These are phyloP conservation scores for Ogataea neopini DNA, from an alignment of 805 yeast species.

Conservation along the genomic window DNA sequence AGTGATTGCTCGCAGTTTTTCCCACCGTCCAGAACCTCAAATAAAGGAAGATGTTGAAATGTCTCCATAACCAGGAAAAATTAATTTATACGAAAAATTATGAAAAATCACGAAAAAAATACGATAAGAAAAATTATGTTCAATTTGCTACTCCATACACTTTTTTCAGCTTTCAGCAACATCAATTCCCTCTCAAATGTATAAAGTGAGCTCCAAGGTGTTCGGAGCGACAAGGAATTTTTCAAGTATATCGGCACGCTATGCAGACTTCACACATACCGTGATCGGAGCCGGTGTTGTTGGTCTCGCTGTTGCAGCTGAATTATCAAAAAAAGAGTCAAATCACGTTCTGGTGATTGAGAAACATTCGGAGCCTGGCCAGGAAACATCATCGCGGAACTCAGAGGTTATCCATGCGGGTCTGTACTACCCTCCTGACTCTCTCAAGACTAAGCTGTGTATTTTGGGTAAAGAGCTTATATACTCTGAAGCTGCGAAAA, in stretches of 20 bases:
- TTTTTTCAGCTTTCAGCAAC: not conserved
- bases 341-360: slow-evolving; percentile 67
- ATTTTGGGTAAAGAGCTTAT: slow-evolving; percentile 71
- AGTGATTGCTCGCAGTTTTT: slow-evolving; percentile 20
- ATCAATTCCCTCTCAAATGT: not conserved
- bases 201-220: not conserved
- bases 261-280: slow-evolving; percentile 17
- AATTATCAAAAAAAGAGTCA: slow-evolving; percentile 46
- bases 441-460: slow-evolving; percentile 70
- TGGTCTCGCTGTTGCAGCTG: slow-evolving; percentile 79
- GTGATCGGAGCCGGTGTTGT: slow-evolving; percentile 84
- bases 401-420: slow-evolving; percentile 96
- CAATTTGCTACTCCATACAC: not conserved
- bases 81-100: not conserved
- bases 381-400: slow-evolving; percentile 85
- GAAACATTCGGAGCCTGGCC: slow-evolving; percentile 63
- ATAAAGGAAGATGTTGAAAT: slow-evolving; percentile 13
- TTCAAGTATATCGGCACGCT: not conserved
- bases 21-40: not conserved
- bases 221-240: slow-evolving; percentile 1
- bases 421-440: slow-evolving; percentile 69
- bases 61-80: slow-evolving; percentile 5
- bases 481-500: slow-evolving; percentile 47
- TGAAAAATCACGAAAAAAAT: not conserved
- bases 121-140: not conserved